Percentiles rank a stretch among this genome's conserved stretches.
These are phyloP conservation scores for Taphrina deformans DNA, from an alignment of 1,139 yeast species.

Conservation along the genomic window DNA sequence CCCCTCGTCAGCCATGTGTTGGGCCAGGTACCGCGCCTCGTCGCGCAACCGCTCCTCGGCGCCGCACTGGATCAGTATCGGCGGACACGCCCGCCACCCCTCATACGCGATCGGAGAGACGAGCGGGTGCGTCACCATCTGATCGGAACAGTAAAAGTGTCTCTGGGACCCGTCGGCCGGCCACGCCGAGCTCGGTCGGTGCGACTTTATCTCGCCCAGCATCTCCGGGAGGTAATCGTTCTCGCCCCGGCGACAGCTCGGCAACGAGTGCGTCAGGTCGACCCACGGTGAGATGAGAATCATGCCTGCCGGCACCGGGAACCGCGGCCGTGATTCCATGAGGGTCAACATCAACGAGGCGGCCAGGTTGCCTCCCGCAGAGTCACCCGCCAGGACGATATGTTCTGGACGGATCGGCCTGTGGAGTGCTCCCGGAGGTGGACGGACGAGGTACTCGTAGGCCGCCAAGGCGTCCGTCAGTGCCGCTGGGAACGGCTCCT, in stretches of 20 bases:
- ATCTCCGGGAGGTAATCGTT: conserved; percentile 38
- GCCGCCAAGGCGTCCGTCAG: conserved; percentile 37
- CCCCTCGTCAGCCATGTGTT: conserved; percentile 17
- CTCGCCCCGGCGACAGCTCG: conserved; percentile 35
- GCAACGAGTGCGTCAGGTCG: conserved; percentile 38
- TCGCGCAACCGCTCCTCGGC: conserved; percentile 29
- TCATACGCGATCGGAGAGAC: conserved; percentile 29
- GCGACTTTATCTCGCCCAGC: conserved; percentile 3
- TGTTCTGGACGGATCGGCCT: conserved; percentile 15
- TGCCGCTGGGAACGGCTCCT: conserved; percentile 34
- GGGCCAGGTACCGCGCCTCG: conserved; percentile 28
- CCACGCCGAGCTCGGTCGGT: conserved; percentile 23
- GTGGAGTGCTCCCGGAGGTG: conserved; percentile 26
- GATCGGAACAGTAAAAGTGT: conserved; percentile 22
- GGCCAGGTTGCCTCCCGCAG: conserved; percentile 39
- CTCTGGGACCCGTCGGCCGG: conserved; percentile 9
- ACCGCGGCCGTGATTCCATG: conserved; percentile 30
- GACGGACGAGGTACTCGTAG: conserved; percentile 36
- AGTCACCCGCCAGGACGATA: conserved; percentile 35
- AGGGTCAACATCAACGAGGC: conserved; percentile 43
- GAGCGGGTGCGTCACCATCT: conserved; percentile 27
- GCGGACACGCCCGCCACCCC: conserved; percentile 6
- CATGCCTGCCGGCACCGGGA: conserved; percentile 36
- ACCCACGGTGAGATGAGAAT: conserved; percentile 38
- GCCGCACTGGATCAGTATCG: conserved; percentile 14